Evolutionary conservation across 2,329 filamentous ascomycete genomes (phyloP), one percentile per base, ranked within the genome.

Genomic region (Catunica adiposa): DNA sequence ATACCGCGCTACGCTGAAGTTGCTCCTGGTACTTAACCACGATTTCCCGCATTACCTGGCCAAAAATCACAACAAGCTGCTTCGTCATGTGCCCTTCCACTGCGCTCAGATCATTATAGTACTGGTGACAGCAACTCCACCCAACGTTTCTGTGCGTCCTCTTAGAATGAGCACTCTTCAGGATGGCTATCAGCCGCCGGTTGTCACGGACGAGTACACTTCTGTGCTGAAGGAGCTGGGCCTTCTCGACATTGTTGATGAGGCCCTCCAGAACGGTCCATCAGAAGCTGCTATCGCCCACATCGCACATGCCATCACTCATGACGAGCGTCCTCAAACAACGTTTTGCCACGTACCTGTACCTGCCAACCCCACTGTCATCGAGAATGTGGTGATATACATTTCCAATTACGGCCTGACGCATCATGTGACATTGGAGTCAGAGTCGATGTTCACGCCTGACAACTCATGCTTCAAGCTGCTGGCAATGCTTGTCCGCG

Each of bases 11-110:
- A 80, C 86, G 1, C 72, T 94, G 51, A 89, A 94, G 64, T 78
- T 96, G 58, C 71, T 97, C 55, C 72, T 94, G 34, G 78, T 94
- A 54, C 72, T 98, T 54, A 86, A 95, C 62, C 92, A 97, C 65
- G 92, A 98, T 67, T 97, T 88, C 68, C 86, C 90, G 0, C 89
- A 96, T 56, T 98, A 95, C 67, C 71, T 98, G 44, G 84, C 86
- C 4, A 86, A 89, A 62, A 88, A 94, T 66, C 86, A 94, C 65
- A 80, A 86, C 61, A 79, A 81, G 61, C 79, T 98, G 54, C 89
- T 84, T 70, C 83, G 85, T 62, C 81, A 80, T 63, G 84, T 97
- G 57, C 86, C 89, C 1, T 79, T 82, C 53, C 84, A 92, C 64
- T 92, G 87, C 68, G 82, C 83, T 15, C 92, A 97, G 67, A 74